phyloP scores from a whole-genome alignment of 1,139 yeast species.

The Candida mesenterica region DNA sequence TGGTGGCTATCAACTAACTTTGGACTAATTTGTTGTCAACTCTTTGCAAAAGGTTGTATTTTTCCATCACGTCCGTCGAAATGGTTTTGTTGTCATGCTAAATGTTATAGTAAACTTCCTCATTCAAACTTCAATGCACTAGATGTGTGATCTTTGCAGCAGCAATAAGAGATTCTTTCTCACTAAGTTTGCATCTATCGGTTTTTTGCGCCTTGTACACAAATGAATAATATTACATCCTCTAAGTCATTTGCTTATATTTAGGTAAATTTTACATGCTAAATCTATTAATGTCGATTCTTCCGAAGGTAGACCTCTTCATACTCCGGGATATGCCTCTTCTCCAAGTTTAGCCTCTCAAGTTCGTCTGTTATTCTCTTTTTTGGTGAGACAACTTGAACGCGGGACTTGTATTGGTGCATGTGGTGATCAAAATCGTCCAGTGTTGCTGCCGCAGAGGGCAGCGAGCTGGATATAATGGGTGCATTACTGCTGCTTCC shows the following conservation, averaged over 20 bases:
- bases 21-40: background rate
- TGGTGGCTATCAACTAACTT: background rate
- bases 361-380: conserved; percentile 46
- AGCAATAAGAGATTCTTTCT: too few relatives aligned
- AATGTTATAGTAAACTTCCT: conserved; percentile 10
- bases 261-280: too few relatives aligned
- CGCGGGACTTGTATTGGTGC: conserved; percentile 7
- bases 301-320: conserved; percentile 33
- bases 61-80: conserved; percentile 4
- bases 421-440: conserved; percentile 18
- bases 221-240: too few relatives aligned
- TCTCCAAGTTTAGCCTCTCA: conserved; percentile 39
- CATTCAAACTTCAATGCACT: too few relatives aligned
- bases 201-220: too few relatives aligned
- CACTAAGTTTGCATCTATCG: too few relatives aligned
- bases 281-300: background rate
- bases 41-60: conserved; percentile 3
- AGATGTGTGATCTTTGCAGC: too few relatives aligned
- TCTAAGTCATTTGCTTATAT: too few relatives aligned
- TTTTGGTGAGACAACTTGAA: conserved; percentile 13
- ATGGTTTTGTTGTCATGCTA: conserved; percentile 6
- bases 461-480: background rate
- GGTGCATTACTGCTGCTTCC: conserved; percentile 3
- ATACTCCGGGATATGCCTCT: conserved; percentile 43
- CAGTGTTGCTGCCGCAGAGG: conserved; percentile 1